Percentiles rank a stretch among this genome's conserved stretches.
Conservation (phyloP, 305 asterid genomes). For the Caryopteris hybrid region DNA sequence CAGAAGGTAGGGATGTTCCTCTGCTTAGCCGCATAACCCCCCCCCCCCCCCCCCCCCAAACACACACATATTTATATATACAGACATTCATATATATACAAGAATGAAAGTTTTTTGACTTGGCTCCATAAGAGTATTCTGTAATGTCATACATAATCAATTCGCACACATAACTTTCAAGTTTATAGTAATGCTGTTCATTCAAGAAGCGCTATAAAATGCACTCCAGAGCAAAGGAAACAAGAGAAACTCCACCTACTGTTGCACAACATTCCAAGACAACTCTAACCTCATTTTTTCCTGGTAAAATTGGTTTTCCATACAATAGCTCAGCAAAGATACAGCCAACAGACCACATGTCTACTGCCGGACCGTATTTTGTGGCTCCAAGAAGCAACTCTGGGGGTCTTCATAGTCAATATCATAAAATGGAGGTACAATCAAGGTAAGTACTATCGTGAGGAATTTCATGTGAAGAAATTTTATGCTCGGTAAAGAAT, state of each 20-base stretch:
- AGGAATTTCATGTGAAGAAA: conserved; percentile 3
- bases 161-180: background rate
- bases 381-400: conserved; percentile 98
- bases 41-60: too few species aligned
- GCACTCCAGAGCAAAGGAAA: conserved; percentile 6
- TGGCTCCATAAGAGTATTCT: background rate
- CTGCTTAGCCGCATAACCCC: too few species aligned
- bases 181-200: conserved; percentile 1
- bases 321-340: conserved; percentile 89
- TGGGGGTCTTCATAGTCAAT: conserved; percentile 64
- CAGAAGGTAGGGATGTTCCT: too few species aligned
- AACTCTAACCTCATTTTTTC: conserved; percentile 75
- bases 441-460: conserved; percentile 1
- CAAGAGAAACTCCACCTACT: conserved; percentile 16
- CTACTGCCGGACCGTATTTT: conserved; percentile 93
- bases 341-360: conserved; percentile 99
- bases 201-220: conserved; percentile 4
- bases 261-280: background rate
- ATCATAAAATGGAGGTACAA: conserved; percentile 11
- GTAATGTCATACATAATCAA: background rate
- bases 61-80: background rate
- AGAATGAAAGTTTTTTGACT: background rate
- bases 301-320: conserved; percentile 85
- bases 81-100: background rate
- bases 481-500: background rate